Percentiles rank a stretch among this genome's conserved stretches.
Evolutionary conservation across 78 protist species (phyloP).

Genomic region (Trichosphaerium sp.): DNA sequence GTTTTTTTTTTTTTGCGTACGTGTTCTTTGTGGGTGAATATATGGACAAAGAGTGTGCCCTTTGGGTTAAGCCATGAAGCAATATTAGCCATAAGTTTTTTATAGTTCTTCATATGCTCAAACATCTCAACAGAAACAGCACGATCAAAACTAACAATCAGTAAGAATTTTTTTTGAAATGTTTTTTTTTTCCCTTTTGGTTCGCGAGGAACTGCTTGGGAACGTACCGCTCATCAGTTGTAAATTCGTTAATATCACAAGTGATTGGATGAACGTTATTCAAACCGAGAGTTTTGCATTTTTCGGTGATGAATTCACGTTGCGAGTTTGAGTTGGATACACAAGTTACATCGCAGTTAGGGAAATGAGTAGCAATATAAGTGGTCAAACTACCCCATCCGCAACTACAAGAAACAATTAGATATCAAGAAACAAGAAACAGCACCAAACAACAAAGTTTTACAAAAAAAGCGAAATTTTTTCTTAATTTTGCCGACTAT

Average conservation of each 20-base stretch:
- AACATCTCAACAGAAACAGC: slow-evolving; percentile 7
- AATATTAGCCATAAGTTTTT: background rate
- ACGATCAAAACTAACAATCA: background rate
- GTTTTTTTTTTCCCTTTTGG: too few relatives aligned
- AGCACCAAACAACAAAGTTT: too few relatives aligned
- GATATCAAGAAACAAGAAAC: too few relatives aligned
- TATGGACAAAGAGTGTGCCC: slow-evolving; percentile 7
- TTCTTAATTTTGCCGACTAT: too few relatives aligned
- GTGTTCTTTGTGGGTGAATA: slow-evolving; percentile 16
- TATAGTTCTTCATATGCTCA: slow-evolving; percentile 22
- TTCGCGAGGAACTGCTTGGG: background rate
- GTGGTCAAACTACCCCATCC: slow-evolving; percentile 13
- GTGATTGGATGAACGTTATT: background rate
- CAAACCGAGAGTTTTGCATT: too few relatives aligned
- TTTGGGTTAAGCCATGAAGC: background rate
- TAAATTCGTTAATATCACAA: background rate
- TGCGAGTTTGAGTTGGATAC: background rate
- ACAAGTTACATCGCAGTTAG: background rate
- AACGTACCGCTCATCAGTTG: background rate
- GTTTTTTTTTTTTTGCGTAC: too few relatives aligned
- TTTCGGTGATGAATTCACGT: background rate
- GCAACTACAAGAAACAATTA: too few relatives aligned
- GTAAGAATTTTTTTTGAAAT: too few relatives aligned
- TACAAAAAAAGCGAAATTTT: too few relatives aligned
- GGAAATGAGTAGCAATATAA: background rate